These are phyloP conservation scores for Moesziomyces parantarcticus DNA, from an alignment of 1,284 basidiomycete species.

Conservation along the genomic window DNA sequence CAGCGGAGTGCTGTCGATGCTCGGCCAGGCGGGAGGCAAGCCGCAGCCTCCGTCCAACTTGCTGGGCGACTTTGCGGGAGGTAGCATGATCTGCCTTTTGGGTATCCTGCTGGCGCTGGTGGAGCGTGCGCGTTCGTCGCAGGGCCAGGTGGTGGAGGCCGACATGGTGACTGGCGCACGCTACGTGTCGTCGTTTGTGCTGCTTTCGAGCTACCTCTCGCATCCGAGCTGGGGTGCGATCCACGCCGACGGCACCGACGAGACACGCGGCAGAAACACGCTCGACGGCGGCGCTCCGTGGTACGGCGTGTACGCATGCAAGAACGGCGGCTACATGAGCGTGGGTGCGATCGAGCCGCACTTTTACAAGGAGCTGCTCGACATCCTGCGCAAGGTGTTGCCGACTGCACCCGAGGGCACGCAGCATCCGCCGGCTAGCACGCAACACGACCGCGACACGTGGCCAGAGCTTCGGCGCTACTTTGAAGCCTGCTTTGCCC, in stretches of 20 bases:
- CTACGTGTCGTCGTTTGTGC: slow-evolving; percentile 79
- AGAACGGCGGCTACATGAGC: slow-evolving; percentile 79
- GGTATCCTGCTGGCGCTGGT: slow-evolving; percentile 82
- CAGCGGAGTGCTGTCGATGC: slow-evolving; percentile 76
- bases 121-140: slow-evolving; percentile 74
- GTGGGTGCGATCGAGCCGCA: slow-evolving; percentile 68
- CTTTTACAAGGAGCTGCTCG: slow-evolving; percentile 49
- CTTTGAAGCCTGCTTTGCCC: slow-evolving; percentile 75
- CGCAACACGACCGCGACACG: slow-evolving; percentile 72
- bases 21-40: slow-evolving; percentile 70
- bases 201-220: slow-evolving; percentile 71
- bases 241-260: slow-evolving; percentile 70
- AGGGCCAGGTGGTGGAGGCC: slow-evolving; percentile 79
- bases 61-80: slow-evolving; percentile 84
- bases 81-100: slow-evolving; percentile 78
- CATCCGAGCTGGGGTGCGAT: slow-evolving; percentile 68
- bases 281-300: slow-evolving; percentile 84
- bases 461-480: slow-evolving; percentile 76
- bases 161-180: slow-evolving; percentile 86
- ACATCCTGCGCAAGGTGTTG: slow-evolving; percentile 38
- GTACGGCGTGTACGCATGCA: slow-evolving; percentile 79
- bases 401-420: slow-evolving; percentile 32
- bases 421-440: slow-evolving; percentile 70
- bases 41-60: slow-evolving; percentile 81
- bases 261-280: slow-evolving; percentile 70